Conservation (phyloP, 768 basidiomycete species). For the Lentinula lateritia region DNA sequence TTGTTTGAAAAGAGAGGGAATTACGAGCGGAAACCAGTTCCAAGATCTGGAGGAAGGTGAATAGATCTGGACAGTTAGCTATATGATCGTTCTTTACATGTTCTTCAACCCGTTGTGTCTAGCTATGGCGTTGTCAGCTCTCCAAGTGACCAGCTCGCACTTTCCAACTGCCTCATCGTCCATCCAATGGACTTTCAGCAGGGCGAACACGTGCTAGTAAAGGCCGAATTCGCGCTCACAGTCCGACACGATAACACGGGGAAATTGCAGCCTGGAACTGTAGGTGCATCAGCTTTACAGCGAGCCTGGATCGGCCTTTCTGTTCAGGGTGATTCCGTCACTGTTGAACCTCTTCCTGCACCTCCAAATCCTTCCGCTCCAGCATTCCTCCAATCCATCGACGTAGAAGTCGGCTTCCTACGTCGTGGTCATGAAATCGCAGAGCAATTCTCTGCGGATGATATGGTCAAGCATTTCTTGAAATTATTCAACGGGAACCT, state of each 20-base stretch:
- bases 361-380: constrained; percentile 45
- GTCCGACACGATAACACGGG: constrained; percentile 77
- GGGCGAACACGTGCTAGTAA: constrained; percentile 72
- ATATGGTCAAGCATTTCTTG: constrained; percentile 71
- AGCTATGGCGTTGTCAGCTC: constrained; percentile 56
- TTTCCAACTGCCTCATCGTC: constrained; percentile 79
- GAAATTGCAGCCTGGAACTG: constrained; percentile 56
- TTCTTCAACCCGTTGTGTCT: constrained; percentile 4
- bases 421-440: constrained; percentile 46
- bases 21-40: constrained; percentile 34
- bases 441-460: constrained; percentile 83
- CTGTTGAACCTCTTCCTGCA: constrained; percentile 58
- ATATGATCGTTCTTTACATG: neutral
- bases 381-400: constrained; percentile 69
- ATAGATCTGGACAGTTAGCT: constrained; percentile 4
- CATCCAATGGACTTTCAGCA: constrained; percentile 70
- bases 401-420: constrained; percentile 72
- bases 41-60: constrained; percentile 25
- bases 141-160: constrained; percentile 64
- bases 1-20: constrained; percentile 46
- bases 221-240: constrained; percentile 66
- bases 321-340: constrained; percentile 66
- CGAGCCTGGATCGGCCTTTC: constrained; percentile 91
- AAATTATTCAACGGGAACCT: constrained; percentile 70
- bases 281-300: constrained; percentile 76